Percentiles rank a stretch among this genome's conserved stretches.
phyloP scores from a whole-genome alignment of 2,329 filamentous ascomycete species.

The Alternaria brassicicola region DNA sequence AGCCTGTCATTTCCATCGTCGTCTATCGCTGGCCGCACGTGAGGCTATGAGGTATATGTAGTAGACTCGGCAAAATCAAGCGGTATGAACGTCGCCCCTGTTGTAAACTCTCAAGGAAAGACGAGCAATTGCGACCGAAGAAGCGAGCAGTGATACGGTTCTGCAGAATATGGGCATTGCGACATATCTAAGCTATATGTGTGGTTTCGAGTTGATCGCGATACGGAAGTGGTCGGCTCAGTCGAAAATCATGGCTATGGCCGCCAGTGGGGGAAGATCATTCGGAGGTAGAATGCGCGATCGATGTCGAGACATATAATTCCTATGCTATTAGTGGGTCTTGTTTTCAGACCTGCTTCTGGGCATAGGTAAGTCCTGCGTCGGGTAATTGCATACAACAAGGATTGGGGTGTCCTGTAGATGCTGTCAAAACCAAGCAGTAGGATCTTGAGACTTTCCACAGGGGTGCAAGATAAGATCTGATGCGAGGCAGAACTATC shows the following conservation, averaged over 20 bases:
- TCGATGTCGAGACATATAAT: not conserved
- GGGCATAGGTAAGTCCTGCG: not conserved
- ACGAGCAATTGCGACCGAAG: not conserved
- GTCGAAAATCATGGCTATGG: not conserved
- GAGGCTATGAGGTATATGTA: not conserved
- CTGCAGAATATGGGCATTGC: too few species aligned
- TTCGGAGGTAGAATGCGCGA: not conserved
- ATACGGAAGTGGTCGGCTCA: not conserved
- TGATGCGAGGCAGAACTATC: not conserved
- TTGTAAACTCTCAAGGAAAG: not conserved
- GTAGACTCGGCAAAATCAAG: not conserved
- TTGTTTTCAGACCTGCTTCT: not conserved
- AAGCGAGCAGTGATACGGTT: not conserved
- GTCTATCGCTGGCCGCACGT: not conserved
- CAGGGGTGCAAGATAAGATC: not conserved
- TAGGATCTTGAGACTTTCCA: not conserved
- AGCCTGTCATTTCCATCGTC: not conserved
- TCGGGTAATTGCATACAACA: not conserved
- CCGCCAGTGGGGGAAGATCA: not conserved
- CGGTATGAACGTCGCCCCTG: not conserved
- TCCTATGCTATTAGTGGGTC: not conserved
- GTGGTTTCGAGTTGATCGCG: not conserved
- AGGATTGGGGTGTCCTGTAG: not conserved
- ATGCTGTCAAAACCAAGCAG: not conserved
- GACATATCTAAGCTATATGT: not conserved